A percentile compares a stretch with the other conserved stretches of the same genome.
Evolutionary conservation across 768 basidiomycete species (phyloP).

Genomic region (Pleurotus ostreatus): DNA sequence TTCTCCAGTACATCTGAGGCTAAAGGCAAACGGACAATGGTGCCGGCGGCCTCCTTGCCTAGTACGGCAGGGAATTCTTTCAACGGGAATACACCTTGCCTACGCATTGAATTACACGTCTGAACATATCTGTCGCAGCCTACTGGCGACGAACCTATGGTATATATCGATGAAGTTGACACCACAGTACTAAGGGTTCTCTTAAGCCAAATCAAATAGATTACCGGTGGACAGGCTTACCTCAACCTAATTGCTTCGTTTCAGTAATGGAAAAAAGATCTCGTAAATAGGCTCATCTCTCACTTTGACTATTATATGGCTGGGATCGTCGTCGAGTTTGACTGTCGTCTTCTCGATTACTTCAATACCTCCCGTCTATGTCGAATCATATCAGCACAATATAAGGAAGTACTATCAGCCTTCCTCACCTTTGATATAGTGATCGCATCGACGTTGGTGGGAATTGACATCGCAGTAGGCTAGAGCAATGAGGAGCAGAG

Average conservation of each 20-base stretch:
- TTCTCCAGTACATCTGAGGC: conserved; percentile 57
- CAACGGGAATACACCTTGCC: conserved; percentile 61
- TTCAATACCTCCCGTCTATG: conserved; percentile 66
- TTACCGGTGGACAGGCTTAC: neutral
- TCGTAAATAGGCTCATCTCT: neutral
- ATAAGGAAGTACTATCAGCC: conserved; percentile 37
- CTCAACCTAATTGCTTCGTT: neutral
- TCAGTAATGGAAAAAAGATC: neutral
- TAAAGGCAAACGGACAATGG: conserved; percentile 69
- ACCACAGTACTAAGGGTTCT: conserved; percentile 52
- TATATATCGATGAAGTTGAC: conserved; percentile 91
- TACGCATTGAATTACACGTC: conserved; percentile 21
- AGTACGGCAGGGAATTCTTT: conserved; percentile 59
- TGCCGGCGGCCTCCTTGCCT: conserved; percentile 79
- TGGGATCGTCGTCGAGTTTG: conserved; percentile 55
- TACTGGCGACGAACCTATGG: conserved; percentile 44
- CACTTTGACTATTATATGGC: conserved; percentile 53
- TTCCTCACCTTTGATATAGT: conserved; percentile 50
- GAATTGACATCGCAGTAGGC: conserved; percentile 42
- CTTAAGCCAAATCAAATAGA: neutral
- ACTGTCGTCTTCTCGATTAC: conserved; percentile 64
- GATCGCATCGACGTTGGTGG: conserved; percentile 64
- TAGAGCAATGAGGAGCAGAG: neutral
- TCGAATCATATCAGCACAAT: conserved; percentile 9
- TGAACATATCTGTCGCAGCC: neutral